These are phyloP conservation scores for Boletus holoroseus DNA, from an alignment of 1,284 basidiomycete species.

Conservation along the genomic window DNA sequence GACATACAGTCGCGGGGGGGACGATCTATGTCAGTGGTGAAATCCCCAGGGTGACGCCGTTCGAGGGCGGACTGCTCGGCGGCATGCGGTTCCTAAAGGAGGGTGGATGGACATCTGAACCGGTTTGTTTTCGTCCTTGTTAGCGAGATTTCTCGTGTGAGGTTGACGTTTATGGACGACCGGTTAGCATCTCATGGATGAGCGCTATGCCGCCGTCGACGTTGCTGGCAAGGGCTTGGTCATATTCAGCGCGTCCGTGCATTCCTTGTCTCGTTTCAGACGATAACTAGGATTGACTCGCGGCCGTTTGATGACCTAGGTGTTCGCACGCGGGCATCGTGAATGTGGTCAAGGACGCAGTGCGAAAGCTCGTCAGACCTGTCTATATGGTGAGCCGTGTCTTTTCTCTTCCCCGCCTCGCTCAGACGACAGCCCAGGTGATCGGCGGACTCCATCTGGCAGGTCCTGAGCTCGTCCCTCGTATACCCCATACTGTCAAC, in stretches of 20 bases:
- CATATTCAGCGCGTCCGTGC: constrained; percentile 71
- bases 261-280: not conserved
- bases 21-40: constrained; percentile 74
- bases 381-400: constrained; percentile 58
- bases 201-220: constrained; percentile 72
- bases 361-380: constrained; percentile 56
- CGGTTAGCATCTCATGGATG: constrained; percentile 69
- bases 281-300: not conserved
- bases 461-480: constrained; percentile 53
- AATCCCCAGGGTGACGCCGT: constrained; percentile 65
- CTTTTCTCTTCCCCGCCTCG: not conserved
- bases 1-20: constrained; percentile 56
- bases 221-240: constrained; percentile 75
- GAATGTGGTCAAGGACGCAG: constrained; percentile 70
- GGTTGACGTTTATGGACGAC: not conserved
- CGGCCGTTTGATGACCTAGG: constrained; percentile 32
- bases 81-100: constrained; percentile 59
- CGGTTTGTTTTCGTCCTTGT: constrained; percentile 38
- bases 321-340: constrained; percentile 83
- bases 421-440: constrained; percentile 40
- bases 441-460: constrained; percentile 79
- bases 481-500: constrained; percentile 64
- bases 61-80: constrained; percentile 63
- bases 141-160: not conserved
- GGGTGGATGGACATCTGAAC: constrained; percentile 55